Evolutionary conservation across 2,329 filamentous ascomycete species (phyloP), one percentile per base, ranked within the genome.

Genomic region (Cercospora beticola): DNA sequence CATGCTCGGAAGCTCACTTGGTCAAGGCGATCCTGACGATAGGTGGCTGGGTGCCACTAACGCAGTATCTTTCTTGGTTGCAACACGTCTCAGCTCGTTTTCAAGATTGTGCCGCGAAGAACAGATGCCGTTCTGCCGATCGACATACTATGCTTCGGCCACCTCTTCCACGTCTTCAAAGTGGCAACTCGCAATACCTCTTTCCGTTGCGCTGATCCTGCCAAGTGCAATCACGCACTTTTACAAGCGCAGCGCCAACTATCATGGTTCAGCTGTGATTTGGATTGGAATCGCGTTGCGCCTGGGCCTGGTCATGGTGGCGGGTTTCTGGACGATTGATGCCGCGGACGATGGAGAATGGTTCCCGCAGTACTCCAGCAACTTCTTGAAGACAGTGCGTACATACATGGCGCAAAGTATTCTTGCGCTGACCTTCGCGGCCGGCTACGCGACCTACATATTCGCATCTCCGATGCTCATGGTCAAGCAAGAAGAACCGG

Each of bases 61-160:
- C 78, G 95, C 95, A 0, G 79, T 94, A 21, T 83, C 93, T 1
- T 98, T 99, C 76, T 84, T 95, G 66, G 78, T 93, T 5, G 85
- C 98, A 12, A 90, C 90, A 14, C 89, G 94, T 64, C 65, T 94
- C 3, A 91, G 93, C 0, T 97, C 94, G 0, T 89, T 94, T 73
- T 97, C 95, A 9, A 92, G 93, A 73, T 88, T 99, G 21, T 99
- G 95, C 78, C 90, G 95, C 67, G 95, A 99, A 79, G 95, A 99
- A 82, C 95, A 99, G 82, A 97, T 98, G 92, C 95, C 95, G 0
- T 96, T 91, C 82, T 99, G 95, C 83, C 89, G 88, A 64, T 97
- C 94, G 1, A 97, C 95, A 0, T 99, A 97, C 82, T 99, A 99
- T 78, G 91, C 93, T 4, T 97, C 94, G 0, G 88, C 90, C 9